Evolutionary conservation across 768 basidiomycete genomes (phyloP).

Genomic region (Filobasidium wieringae): DNA sequence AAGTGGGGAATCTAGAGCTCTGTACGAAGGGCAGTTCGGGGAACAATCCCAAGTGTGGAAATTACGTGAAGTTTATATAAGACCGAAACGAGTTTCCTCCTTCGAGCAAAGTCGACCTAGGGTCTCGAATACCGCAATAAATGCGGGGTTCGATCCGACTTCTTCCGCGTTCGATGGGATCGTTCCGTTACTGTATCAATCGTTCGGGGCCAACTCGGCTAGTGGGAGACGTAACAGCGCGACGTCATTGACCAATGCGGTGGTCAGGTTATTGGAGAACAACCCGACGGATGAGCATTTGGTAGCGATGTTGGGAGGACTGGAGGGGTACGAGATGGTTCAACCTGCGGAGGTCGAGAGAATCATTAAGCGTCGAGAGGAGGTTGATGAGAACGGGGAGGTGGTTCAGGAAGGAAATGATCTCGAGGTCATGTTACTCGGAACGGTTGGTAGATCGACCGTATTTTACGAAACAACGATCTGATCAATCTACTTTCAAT

Average conservation of each 20-base stretch:
- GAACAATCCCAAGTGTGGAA: conserved; percentile 86
- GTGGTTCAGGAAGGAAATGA: conserved; percentile 18
- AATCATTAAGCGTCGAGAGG: not conserved
- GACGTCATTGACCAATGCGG: conserved; percentile 3
- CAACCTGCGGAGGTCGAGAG: not conserved
- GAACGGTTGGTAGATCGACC: conserved; percentile 17
- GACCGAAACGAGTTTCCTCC: conserved; percentile 6
- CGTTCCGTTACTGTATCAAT: not conserved
- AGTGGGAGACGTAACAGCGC: not conserved
- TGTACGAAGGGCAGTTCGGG: conserved; percentile 65
- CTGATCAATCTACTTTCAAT: not conserved
- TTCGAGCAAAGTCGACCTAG: not conserved
- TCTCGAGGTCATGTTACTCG: conserved; percentile 33
- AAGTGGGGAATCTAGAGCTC: conserved; percentile 47
- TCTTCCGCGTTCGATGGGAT: conserved; percentile 8
- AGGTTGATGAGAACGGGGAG: conserved; percentile 2
- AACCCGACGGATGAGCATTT: conserved; percentile 4
- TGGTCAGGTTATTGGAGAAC: conserved; percentile 2
- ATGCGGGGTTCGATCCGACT: conserved; percentile 3
- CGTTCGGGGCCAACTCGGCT: not conserved
- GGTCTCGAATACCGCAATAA: not conserved
- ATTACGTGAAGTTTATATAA: conserved; percentile 41
- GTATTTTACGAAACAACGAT: not conserved
- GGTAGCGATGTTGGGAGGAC: conserved; percentile 8
- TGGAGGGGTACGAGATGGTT: conserved; percentile 6